Evolutionary conservation across 441 rosid species (phyloP).

Genomic region (Syzygium malaccense): DNA sequence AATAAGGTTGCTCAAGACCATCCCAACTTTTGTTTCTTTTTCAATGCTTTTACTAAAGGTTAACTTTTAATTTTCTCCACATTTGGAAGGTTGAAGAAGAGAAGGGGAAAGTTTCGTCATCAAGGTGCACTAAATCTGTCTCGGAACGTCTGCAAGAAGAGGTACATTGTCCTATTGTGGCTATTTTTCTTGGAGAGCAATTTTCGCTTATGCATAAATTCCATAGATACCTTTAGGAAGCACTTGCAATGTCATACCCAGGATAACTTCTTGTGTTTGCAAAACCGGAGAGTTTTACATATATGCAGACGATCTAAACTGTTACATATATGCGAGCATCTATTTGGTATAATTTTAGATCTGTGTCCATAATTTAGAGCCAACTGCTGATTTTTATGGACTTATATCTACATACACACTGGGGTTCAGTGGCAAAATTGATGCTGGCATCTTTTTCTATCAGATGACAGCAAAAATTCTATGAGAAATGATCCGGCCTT

Average conservation of each 20-base stretch:
- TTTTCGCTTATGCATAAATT: not conserved
- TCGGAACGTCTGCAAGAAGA: slow-evolving; percentile 78
- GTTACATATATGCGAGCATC: not conserved
- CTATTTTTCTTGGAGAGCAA: not conserved
- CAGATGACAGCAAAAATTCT: not conserved
- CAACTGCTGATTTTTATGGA: not conserved
- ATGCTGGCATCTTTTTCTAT: not conserved
- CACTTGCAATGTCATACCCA: not conserved
- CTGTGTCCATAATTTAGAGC: not conserved
- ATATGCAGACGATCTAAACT: not conserved
- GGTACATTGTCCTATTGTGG: slow-evolving; percentile 28
- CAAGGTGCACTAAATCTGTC: slow-evolving; percentile 44
- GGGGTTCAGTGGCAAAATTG: not conserved
- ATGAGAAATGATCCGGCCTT: not conserved
- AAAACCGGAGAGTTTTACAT: not conserved
- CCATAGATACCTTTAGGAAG: not conserved
- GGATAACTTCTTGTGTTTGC: not conserved
- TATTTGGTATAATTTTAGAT: not conserved
- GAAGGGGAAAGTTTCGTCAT: slow-evolving; percentile 52
- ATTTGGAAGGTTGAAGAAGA: slow-evolving; percentile 66
- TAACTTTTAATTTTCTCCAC: not conserved
- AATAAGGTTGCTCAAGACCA: slow-evolving; percentile 54
- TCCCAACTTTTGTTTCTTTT: not conserved
- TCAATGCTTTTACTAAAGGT: not conserved
- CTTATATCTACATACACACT: not conserved